A percentile compares a stretch with the other conserved stretches of the same genome.
These are phyloP conservation scores for Cercophora newfieldiana DNA, from an alignment of 495 filamentous ascomycete species.

Conservation along the genomic window DNA sequence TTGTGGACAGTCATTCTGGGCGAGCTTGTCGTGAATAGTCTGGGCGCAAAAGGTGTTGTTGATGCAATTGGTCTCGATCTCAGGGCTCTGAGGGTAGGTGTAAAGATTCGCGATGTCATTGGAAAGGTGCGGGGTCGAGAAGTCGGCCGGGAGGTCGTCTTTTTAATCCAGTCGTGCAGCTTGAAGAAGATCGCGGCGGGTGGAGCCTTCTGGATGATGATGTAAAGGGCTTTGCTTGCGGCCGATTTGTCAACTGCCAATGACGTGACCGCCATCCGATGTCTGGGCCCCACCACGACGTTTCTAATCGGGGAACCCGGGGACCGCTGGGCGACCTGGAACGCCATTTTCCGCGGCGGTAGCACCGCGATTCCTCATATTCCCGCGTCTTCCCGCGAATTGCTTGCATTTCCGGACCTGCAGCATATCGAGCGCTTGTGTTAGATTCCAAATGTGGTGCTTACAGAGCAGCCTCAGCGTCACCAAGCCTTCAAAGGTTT, in stretches of 20 bases:
- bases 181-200: slow-evolving; percentile 6
- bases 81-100: slow-evolving; percentile 20
- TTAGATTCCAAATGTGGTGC: background rate
- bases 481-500: background rate
- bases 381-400: background rate
- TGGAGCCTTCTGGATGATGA: slow-evolving; percentile 19
- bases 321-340: slow-evolving; percentile 1
- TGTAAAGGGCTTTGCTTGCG: slow-evolving; percentile 1
- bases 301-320: background rate
- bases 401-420: background rate
- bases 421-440: background rate
- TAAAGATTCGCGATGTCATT: slow-evolving; percentile 32
- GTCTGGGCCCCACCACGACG: background rate
- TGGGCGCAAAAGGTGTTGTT: slow-evolving; percentile 18
- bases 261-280: slow-evolving; percentile 4
- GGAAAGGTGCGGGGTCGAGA: slow-evolving; percentile 5
- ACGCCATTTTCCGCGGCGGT: background rate
- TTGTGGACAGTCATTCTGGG: slow-evolving; percentile 50
- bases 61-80: slow-evolving; percentile 15
- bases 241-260: slow-evolving; percentile 8
- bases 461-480: background rate
- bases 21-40: slow-evolving; percentile 43
- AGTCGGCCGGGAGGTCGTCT: slow-evolving; percentile 8
- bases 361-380: background rate
- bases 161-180: slow-evolving; percentile 2